These are phyloP conservation scores for Penicillium atrosanguineum DNA, from an alignment of 495 filamentous ascomycete species.

Conservation along the genomic window DNA sequence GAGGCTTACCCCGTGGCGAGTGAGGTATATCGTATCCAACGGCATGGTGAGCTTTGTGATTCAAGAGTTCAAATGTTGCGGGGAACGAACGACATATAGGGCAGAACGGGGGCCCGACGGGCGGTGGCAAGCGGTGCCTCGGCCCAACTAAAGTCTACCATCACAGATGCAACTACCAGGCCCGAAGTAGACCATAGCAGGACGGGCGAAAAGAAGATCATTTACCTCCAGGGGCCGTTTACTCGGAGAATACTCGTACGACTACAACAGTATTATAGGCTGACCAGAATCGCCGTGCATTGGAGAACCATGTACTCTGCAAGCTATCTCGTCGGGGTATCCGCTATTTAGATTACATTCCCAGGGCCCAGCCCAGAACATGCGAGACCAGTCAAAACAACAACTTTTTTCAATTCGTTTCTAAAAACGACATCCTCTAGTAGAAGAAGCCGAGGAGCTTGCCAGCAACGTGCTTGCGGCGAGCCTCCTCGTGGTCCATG, in stretches of 20 bases:
- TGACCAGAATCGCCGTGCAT: slow-evolving; percentile 27
- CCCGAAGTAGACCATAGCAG: not conserved
- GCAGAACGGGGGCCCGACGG: slow-evolving; percentile 13
- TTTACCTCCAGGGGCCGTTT: not conserved
- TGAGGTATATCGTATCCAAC: slow-evolving; percentile 80
- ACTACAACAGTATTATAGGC: slow-evolving; percentile 4
- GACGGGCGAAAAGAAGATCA: not conserved
- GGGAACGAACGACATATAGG: slow-evolving; percentile 19
- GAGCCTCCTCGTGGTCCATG: slow-evolving; percentile 99
- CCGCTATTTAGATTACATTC: slow-evolving; percentile 37
- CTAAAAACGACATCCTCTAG: slow-evolving; percentile 48
- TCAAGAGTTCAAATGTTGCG: slow-evolving; percentile 5
- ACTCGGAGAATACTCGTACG: not conserved
- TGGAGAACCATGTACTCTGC: slow-evolving; percentile 30
- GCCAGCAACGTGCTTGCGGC: slow-evolving; percentile 94
- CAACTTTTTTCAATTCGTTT: slow-evolving; percentile 32
- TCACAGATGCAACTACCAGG: not conserved
- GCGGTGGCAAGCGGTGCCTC: slow-evolving; percentile 23
- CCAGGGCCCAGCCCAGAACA: slow-evolving; percentile 25
- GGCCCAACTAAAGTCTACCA: slow-evolving; percentile 2
- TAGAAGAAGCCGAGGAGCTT: slow-evolving; percentile 98
- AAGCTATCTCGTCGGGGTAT: slow-evolving; percentile 27
- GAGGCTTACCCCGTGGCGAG: slow-evolving; percentile 75
- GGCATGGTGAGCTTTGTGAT: slow-evolving; percentile 31
- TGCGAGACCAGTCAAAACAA: slow-evolving; percentile 28